phyloP scores from a whole-genome alignment of 1,284 basidiomycete species.

The Chalciporus sp. region DNA sequence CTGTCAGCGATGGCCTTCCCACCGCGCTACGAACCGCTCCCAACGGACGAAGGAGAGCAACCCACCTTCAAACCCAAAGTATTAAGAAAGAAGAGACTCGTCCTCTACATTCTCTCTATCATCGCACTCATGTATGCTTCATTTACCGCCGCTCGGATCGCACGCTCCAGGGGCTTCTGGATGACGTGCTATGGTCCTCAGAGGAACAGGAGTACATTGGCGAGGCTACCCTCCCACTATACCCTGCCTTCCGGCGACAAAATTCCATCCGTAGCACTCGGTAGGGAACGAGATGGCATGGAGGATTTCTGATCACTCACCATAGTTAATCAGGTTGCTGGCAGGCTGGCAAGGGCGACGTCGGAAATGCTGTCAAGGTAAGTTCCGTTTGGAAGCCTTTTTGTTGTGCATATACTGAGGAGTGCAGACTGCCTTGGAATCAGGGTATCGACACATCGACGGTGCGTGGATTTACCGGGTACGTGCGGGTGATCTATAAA shows the following conservation, averaged over 20 bases:
- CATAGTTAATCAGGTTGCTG: constrained; percentile 51
- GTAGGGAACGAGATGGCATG: constrained; percentile 31
- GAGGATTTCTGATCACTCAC: constrained; percentile 5
- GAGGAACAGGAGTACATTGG: constrained; percentile 24
- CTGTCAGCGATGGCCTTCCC: constrained; percentile 24
- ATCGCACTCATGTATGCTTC: constrained; percentile 18
- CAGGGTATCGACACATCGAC: constrained; percentile 78
- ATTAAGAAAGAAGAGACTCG: constrained; percentile 18
- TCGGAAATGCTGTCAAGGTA: constrained; percentile 62
- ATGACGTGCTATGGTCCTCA: constrained; percentile 24
- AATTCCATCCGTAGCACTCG: constrained; percentile 64
- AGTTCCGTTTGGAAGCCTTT: not conserved
- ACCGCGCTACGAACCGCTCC: constrained; percentile 25
- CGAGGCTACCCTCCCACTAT: constrained; percentile 48
- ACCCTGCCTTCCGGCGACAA: constrained; percentile 60
- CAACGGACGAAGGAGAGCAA: constrained; percentile 9
- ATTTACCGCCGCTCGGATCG: constrained; percentile 16
- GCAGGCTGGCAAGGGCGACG: constrained; percentile 56
- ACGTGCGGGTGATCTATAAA: constrained; percentile 7
- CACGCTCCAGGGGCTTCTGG: constrained; percentile 25
- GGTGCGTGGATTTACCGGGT: constrained; percentile 71
- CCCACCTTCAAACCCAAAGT: not conserved
- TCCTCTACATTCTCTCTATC: constrained; percentile 16
- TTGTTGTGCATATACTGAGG: constrained; percentile 2
- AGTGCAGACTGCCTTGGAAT: constrained; percentile 50